Percentiles rank a stretch among this genome's conserved stretches.
Conservation (phyloP, 2,329 filamentous ascomycete genomes). For the Magnaporthales sp. region DNA sequence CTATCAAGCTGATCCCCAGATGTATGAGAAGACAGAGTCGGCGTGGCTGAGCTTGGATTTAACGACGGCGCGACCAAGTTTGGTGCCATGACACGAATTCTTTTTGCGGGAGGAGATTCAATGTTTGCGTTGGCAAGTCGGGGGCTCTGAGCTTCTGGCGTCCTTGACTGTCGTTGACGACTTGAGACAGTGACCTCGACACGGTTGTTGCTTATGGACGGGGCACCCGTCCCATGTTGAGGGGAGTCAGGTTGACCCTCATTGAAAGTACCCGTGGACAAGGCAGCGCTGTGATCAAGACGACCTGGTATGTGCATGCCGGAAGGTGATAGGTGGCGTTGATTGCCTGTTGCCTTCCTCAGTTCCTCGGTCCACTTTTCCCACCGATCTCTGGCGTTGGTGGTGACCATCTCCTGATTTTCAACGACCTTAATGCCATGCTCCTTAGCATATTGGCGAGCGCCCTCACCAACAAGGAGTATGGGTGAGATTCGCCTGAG, state of each 20-base stretch:
- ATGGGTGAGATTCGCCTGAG: constrained; percentile 88
- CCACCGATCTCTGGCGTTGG: constrained; percentile 70
- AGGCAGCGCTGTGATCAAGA: constrained; percentile 43
- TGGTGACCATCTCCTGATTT: constrained; percentile 72
- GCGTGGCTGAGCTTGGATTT: not conserved
- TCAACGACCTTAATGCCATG: constrained; percentile 66
- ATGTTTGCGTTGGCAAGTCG: not conserved
- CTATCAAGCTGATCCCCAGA: constrained; percentile 3
- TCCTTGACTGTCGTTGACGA: not conserved
- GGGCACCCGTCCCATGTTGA: constrained; percentile 11
- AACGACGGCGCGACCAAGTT: not conserved
- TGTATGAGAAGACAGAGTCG: not conserved
- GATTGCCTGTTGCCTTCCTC: constrained; percentile 21
- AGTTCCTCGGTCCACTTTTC: constrained; percentile 71
- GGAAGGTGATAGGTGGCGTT: constrained; percentile 14
- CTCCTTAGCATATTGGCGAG: constrained; percentile 75
- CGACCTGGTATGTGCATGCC: constrained; percentile 3
- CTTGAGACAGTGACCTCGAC: not conserved
- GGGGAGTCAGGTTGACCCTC: constrained; percentile 54
- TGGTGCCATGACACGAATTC: not conserved
- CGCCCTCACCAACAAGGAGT: constrained; percentile 77
- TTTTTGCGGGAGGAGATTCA: not conserved
- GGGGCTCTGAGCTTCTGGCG: not conserved
- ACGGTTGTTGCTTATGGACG: not conserved
- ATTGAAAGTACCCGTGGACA: constrained; percentile 51